Evolutionary conservation across 1,284 basidiomycete species (phyloP), one percentile per base, ranked within the genome.

Genomic region (Leccinum huronense): DNA sequence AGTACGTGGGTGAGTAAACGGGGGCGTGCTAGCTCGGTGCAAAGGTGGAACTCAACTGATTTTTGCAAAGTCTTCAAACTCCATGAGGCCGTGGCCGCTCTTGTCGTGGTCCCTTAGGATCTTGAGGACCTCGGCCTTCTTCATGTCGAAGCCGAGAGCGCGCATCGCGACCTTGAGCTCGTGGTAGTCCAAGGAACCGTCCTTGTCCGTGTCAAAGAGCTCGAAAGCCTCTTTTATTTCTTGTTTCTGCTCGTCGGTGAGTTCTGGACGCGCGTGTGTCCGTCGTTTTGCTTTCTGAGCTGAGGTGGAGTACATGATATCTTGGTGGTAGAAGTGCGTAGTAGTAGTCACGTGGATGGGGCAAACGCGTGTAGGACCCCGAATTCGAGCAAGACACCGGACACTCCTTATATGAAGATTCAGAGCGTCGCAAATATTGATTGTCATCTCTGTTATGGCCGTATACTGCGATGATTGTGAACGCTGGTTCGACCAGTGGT

Each of bases 181-280:
- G 79, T 99, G 97, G 79, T 98, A 99, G 80, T 97, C 95, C 66
- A 97, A 84, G 60, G 85, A 89, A n/a, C 95, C 94, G 74, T 99
- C 97, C 82, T 98, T 98, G 84, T 99, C 97, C 38, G 95, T 94
- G 80, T 99, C 97, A 75, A 99, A 99, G 63, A 99, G 88, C 78
- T 98, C 96, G 74, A 99, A 99, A 0, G 97, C 97, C 75, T 99
- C 97, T 76, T 95, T 95, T 71, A 99, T 97, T 80, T 99, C 97
- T 73, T 95, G 91, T 71, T 94, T 93, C 77, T 98, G 96, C 76
- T 98, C 96, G 64, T 98, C 96, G 3, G 91, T 88, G 53, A 98
- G 86, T 65, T 94, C 90, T 66, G 90, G 91, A 34, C 89, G 88
- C 38, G 85, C 61, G 67, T 90, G 88, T 1, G 87, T 81, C 65